phyloP scores from a whole-genome alignment of 176 grass and related monocot genomes.

The Eleusine coracana region DNA sequence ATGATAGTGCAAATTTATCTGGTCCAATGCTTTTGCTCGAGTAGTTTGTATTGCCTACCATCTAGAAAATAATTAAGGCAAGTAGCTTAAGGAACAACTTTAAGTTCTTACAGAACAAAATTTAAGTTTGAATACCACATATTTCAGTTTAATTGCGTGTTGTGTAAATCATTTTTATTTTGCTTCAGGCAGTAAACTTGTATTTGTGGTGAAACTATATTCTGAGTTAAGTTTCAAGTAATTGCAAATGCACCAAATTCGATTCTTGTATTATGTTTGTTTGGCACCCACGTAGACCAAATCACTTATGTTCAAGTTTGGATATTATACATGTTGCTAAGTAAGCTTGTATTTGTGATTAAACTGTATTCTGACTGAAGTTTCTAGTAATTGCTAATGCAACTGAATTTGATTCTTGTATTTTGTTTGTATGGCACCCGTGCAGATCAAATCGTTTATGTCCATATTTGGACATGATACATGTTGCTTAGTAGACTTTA shows the following conservation, averaged over 20 bases:
- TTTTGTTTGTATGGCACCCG: background rate
- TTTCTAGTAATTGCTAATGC: conserved; percentile 30
- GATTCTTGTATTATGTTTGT: conserved; percentile 17
- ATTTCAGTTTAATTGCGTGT: background rate
- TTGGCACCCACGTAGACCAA: background rate
- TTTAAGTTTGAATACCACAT: conserved; percentile 6
- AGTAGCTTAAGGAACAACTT: background rate
- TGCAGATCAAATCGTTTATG: background rate
- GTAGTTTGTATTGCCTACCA: background rate
- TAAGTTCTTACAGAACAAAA: conserved; percentile 1
- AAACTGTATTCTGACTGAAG: conserved; percentile 7
- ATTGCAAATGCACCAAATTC: conserved; percentile 12
- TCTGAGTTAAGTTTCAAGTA: conserved; percentile 25
- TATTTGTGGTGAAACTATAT: conserved; percentile 12
- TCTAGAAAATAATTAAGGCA: conserved; percentile 14
- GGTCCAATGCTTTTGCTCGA: background rate
- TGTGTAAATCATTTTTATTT: background rate
- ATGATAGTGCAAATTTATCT: background rate
- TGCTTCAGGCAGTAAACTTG: background rate
- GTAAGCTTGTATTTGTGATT: conserved; percentile 13
- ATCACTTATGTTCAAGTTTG: background rate
- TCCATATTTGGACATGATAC: background rate
- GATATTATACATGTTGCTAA: background rate
- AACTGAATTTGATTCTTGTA: background rate
- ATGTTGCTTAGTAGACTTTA: conserved; percentile 20